Evolutionary conservation across 2,329 filamentous ascomycete species (phyloP).

Genomic region (Colletotrichum zoysiae): DNA sequence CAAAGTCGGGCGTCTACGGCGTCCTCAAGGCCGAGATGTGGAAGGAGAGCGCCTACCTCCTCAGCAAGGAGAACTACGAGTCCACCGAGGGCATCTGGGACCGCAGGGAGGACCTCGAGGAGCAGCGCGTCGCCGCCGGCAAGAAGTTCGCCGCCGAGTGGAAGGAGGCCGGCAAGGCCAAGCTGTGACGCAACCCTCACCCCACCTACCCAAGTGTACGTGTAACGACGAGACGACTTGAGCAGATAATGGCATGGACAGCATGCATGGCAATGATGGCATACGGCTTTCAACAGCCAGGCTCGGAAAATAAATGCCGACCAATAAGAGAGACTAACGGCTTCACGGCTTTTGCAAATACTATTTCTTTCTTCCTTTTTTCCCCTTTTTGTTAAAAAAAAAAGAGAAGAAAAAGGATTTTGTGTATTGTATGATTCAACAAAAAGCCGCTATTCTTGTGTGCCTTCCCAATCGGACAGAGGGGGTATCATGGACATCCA

Average conservation of each 20-base stretch:
- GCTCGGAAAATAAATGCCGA: not conserved
- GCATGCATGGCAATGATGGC: not conserved
- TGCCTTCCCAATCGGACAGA: slow-evolving; percentile 41
- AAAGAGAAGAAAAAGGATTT: not conserved
- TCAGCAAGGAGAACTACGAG: slow-evolving; percentile 66
- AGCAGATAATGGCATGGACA: not conserved
- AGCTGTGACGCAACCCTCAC: slow-evolving; percentile 47
- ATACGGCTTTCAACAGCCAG: not conserved
- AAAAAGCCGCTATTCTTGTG: slow-evolving; percentile 40
- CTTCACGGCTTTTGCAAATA: not conserved
- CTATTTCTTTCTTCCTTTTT: too few relatives aligned
- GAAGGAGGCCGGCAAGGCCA: slow-evolving; percentile 53
- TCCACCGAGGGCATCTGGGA: slow-evolving; percentile 63
- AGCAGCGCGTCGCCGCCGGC: slow-evolving; percentile 60
- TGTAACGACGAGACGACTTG: not conserved
- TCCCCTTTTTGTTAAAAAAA: not conserved
- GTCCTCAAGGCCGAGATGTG: slow-evolving; percentile 83
- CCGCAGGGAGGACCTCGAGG: slow-evolving; percentile 56
- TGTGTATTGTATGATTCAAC: slow-evolving; percentile 34
- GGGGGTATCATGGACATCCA: slow-evolving; percentile 44
- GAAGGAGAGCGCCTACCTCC: slow-evolving; percentile 69
- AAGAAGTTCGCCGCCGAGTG: slow-evolving; percentile 62
- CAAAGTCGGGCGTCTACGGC: slow-evolving; percentile 75
- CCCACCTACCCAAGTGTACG: not conserved
- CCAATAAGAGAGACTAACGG: rapidly evolving